Evolutionary conservation across 1,284 basidiomycete genomes (phyloP).

Genomic region (Cryptococcus sp.): DNA sequence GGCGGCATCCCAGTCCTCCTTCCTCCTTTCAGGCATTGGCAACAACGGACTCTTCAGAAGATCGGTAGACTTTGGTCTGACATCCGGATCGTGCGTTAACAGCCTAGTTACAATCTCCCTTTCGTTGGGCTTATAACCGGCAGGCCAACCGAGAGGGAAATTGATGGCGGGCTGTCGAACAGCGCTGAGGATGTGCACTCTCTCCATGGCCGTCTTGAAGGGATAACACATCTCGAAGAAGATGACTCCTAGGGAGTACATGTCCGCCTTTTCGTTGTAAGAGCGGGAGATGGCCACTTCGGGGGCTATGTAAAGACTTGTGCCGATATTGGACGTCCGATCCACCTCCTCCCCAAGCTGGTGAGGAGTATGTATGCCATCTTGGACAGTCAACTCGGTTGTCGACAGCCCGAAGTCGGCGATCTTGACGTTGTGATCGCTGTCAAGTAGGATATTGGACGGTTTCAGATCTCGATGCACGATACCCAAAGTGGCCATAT

Average conservation of each 20-base stretch:
- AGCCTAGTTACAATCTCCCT: conserved; percentile 68
- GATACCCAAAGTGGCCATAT: conserved; percentile 85
- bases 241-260: conserved; percentile 93
- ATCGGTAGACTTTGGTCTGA: conserved; percentile 80
- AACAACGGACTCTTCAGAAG: conserved; percentile 78
- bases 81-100: conserved; percentile 79
- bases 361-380: conserved; percentile 60
- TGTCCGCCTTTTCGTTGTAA: conserved; percentile 69
- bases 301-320: conserved; percentile 88
- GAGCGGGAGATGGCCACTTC: conserved; percentile 59
- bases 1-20: conserved; percentile 41
- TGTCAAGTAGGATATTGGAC: conserved; percentile 89
- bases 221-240: conserved; percentile 96
- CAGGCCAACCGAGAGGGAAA: conserved; percentile 73
- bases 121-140: conserved; percentile 60
- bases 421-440: conserved; percentile 87
- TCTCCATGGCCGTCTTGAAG: conserved; percentile 85
- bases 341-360: conserved; percentile 25
- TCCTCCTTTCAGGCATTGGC: conserved; percentile 40
- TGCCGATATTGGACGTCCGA: conserved; percentile 74
- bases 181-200: conserved; percentile 77
- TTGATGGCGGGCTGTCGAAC: conserved; percentile 70
- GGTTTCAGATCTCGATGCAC: conserved; percentile 93
- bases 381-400: conserved; percentile 73
- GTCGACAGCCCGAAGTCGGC: conserved; percentile 89